These are phyloP conservation scores for Vachellia collinsii DNA, from an alignment of 306 rosid genomes.

Conservation along the genomic window DNA sequence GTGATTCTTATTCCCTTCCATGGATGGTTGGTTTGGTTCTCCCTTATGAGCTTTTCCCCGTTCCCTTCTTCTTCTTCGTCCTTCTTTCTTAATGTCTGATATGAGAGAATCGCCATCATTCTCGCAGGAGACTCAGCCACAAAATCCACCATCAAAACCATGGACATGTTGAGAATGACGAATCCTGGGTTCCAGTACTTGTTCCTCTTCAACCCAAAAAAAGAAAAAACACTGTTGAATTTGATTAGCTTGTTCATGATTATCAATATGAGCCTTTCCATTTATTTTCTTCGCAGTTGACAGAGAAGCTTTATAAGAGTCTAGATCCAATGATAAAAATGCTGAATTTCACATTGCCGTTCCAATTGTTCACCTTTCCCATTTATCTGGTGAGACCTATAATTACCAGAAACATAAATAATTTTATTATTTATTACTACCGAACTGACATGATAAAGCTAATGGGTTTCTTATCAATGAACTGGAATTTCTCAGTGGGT, in stretches of 20 bases:
- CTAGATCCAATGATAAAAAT: conserved; percentile 50
- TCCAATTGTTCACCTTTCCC: conserved; percentile 85
- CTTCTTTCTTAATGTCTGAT: background rate
- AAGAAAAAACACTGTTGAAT: background rate
- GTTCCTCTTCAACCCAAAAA: background rate
- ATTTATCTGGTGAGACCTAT: conserved; percentile 71
- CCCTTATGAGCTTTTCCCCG: background rate
- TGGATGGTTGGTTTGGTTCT: conserved; percentile 69
- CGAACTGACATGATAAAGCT: background rate
- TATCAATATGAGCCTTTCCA: background rate
- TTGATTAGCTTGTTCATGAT: conserved; percentile 3
- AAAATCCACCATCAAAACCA: conserved; percentile 97
- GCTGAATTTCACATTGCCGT: conserved; percentile 77
- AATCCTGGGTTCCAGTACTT: conserved; percentile 97
- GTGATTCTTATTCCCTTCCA: conserved; percentile 85
- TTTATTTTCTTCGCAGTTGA: conserved; percentile 50
- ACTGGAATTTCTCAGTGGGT: conserved; percentile 60
- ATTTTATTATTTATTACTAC: background rate
- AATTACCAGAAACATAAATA: background rate
- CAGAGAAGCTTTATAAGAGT: conserved; percentile 71
- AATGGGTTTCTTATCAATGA: conserved; percentile 25
- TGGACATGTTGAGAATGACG: conserved; percentile 93
- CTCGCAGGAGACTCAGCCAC: conserved; percentile 90
- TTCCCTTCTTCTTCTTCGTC: too few relatives aligned
- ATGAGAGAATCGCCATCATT: background rate